Evolutionary conservation across 2,329 filamentous ascomycete genomes (phyloP), one percentile per base, ranked within the genome.

Genomic region (Coniochaeta sp.): DNA sequence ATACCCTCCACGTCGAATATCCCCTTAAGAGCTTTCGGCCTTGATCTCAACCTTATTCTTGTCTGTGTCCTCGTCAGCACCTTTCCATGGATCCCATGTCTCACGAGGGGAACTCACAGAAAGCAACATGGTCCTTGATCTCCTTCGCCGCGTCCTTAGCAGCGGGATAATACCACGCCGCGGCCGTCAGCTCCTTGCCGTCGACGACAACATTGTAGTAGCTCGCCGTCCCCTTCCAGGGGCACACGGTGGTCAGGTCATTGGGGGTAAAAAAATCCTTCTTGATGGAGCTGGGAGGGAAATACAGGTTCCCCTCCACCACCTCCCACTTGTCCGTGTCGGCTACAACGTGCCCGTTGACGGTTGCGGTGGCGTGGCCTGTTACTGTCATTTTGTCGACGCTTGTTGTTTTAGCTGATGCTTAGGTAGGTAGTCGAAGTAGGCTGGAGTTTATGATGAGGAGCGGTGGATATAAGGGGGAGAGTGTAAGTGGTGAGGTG

Each of bases 251-350:
- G 38, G 67, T 69, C 10, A 72, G 70, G 13, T 70, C 64, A 6
- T 76, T 77, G 16, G 68, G 63, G 35, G 61, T 65, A 55, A 82
- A 72, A 56, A 68, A 67, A 51, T 73, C 67, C 30, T 68, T 63
- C 54, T 74, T 69, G 54, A 80, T 62, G 7, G 72, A 63, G 7
- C 69, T 66, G 0, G 71, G 73, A 38, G 74, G 74, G 59, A 78
- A 77, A 61, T 82, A 82, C 54, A 82, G 71, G 63, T 81, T 82
- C 24, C 78, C 78, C 57, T 83, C 80, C 30, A 82, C 77, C 26
- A 74, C 70, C 58, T 80, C 75, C 66, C 73, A 81, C 14, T 65
- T 67, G 40, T 76, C 69, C 54, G 77, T 68, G 57, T 76, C 71
- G 53, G 80, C 79, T 50, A 83, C 62, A 31, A 73, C 60, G 49